Evolutionary conservation across 2,329 filamentous ascomycete genomes (phyloP).

Genomic region (Ceratocystis alfenasii): DNA sequence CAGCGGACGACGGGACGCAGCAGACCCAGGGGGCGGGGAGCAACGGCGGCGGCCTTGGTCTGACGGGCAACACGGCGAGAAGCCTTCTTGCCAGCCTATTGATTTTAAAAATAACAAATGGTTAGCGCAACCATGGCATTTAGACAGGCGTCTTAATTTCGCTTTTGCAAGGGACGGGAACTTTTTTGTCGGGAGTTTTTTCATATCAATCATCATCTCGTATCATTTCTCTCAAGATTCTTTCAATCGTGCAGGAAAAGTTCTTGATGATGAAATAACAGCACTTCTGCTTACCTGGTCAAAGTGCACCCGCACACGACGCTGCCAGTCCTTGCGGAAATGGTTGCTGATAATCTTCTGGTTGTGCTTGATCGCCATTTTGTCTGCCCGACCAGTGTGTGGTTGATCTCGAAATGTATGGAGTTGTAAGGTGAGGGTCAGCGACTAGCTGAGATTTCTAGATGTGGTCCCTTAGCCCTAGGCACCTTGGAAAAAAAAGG

Average conservation of each 20-base stretch:
- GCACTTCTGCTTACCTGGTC: conserved; percentile 60
- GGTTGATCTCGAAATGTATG: conserved; percentile 22
- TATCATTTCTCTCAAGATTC: conserved; percentile 13
- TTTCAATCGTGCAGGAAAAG: conserved; percentile 13
- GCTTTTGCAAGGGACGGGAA: neutral
- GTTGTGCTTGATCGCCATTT: conserved; percentile 95
- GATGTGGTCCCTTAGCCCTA: conserved; percentile 24
- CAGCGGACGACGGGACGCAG: conserved; percentile 93
- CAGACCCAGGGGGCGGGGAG: conserved; percentile 94
- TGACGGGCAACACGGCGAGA: conserved; percentile 82
- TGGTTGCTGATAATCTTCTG: conserved; percentile 97
- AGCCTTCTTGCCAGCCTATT: conserved; percentile 87
- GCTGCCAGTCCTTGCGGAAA: conserved; percentile 99
- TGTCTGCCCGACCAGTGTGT: conserved; percentile 23
- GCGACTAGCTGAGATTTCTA: conserved; percentile 22
- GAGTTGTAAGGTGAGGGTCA: conserved; percentile 21
- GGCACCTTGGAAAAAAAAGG: conserved; percentile 20
- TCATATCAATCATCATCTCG: conserved; percentile 14
- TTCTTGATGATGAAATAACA: conserved; percentile 21
- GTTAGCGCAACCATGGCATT: conserved; percentile 20
- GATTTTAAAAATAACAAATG: conserved; percentile 25
- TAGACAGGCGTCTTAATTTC: conserved; percentile 8
- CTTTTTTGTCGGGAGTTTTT: neutral
- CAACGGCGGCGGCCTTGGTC: conserved; percentile 87
- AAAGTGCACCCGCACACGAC: conserved; percentile 97